Base-by-base conservation (phyloP, 768 basidiomycete genomes). In the Cantharellus anzutake region DNA sequence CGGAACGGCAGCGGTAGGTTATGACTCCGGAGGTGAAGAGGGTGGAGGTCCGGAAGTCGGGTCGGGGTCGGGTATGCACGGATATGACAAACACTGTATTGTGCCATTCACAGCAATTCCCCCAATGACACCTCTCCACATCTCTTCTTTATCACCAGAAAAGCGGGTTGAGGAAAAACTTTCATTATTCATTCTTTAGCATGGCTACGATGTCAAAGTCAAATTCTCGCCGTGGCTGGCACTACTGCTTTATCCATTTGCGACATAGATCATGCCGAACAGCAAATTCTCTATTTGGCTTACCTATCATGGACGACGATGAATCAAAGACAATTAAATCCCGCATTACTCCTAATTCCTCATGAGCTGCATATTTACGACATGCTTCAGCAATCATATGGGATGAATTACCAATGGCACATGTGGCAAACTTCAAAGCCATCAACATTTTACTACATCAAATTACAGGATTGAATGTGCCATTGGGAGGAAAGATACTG, bases 361-460 rank as follows among this genome's bases (percentile, higher is more conserved):
- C 68, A 0, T 62, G 69, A 0, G 72, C 67, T 0, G 70, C 73
- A 39, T 67, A 75, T 20, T 68, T 75, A 4, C 60, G 58, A 0
- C 60, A 68, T 29, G 66, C 71, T 0, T 44, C 65, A 1, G 58
- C 70, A 0, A 67, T 74, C 29, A 67, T 72, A 2, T 74, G 73
- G 72, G 75, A 76, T 64, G 74, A 76, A 64, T 68, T 71, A 2
- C 74, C 75, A 1, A 73, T 73, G 71, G 71, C 70, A 14, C 72
- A 74, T 56, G 64, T 61, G 35, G 68, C 71, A 0, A 71, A 70
- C 0, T 57, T 73, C 0, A 56, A 61, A 5, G 73, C 72, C 59
- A 68, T 74, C 5, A 70, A 75, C 48, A 69, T 71, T 14, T 64
- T 68, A 0, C 69, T 67, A 38, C 67, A 67, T 3, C 62, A 62